Conservation (phyloP, 257 asterid species). For the Fraxinus cuspidata region DNA sequence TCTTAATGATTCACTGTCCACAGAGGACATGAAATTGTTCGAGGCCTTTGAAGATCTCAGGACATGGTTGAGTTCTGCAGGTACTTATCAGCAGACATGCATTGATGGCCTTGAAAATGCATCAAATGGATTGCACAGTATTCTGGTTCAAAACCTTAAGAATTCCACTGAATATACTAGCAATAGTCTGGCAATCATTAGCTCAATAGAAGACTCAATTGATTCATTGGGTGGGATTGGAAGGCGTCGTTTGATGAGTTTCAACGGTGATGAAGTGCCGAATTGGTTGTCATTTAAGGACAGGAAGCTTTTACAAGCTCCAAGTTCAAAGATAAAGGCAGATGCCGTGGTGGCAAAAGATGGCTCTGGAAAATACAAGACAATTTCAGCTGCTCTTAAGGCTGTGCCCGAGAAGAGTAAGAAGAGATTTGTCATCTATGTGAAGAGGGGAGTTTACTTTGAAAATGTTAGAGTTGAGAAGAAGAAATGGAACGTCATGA, state of each 20-base stretch:
- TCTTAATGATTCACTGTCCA: slow-evolving; percentile 54
- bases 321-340: slow-evolving; percentile 32
- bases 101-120: slow-evolving; percentile 46
- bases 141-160: slow-evolving; percentile 33
- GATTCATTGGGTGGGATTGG: slow-evolving; percentile 37
- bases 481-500: slow-evolving; percentile 56
- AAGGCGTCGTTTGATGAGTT: slow-evolving; percentile 60
- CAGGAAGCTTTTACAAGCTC: slow-evolving; percentile 42
- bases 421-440: slow-evolving; percentile 48
- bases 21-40: slow-evolving; percentile 19
- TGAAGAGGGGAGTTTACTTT: slow-evolving; percentile 49
- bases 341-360: slow-evolving; percentile 63
- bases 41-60: slow-evolving; percentile 49
- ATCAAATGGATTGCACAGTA: slow-evolving; percentile 7
- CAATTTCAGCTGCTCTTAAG: slow-evolving; percentile 43
- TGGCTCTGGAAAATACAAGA: slow-evolving; percentile 51
- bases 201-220: slow-evolving; percentile 38
- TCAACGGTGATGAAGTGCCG: slow-evolving; percentile 25
- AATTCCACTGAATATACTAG: slow-evolving; percentile 63
- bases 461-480: slow-evolving; percentile 57
- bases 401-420: slow-evolving; percentile 50
- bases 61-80: slow-evolving; percentile 85
- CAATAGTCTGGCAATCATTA: slow-evolving; percentile 66
- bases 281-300: slow-evolving; percentile 54
- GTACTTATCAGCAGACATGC: slow-evolving; percentile 75